Percentiles rank a stretch among this genome's conserved stretches.
These are phyloP conservation scores for Starmerella scarabaei DNA, from an alignment of 805 yeast genomes.

Conservation along the genomic window DNA sequence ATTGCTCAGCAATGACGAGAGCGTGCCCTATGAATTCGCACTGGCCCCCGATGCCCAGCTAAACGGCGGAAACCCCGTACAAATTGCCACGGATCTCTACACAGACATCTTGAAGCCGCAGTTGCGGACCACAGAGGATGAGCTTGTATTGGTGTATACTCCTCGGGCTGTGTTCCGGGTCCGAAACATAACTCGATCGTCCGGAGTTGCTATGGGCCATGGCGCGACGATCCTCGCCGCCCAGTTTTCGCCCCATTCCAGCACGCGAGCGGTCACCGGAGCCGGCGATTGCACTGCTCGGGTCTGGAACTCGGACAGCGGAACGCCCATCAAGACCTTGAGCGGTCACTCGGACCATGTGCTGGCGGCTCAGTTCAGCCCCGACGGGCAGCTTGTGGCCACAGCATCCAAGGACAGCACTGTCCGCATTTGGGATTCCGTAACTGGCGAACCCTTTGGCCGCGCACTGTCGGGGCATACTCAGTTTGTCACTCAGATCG, in stretches of 20 bases:
- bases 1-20: slow-evolving; percentile 53
- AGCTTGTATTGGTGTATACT: slow-evolving; percentile 76
- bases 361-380: slow-evolving; percentile 78
- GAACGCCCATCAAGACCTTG: slow-evolving; percentile 72
- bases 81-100: slow-evolving; percentile 66
- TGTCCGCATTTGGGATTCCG: slow-evolving; percentile 74
- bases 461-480: slow-evolving; percentile 56
- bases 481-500: slow-evolving; percentile 77
- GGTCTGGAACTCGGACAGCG: slow-evolving; percentile 93
- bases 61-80: slow-evolving; percentile 41
- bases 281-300: slow-evolving; percentile 94
- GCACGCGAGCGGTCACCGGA: slow-evolving; percentile 80
- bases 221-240: slow-evolving; percentile 86
- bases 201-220: slow-evolving; percentile 90
- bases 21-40: slow-evolving; percentile 81
- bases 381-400: slow-evolving; percentile 81
- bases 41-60: slow-evolving; percentile 28
- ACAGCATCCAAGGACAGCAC: slow-evolving; percentile 95
- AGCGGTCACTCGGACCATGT: slow-evolving; percentile 91
- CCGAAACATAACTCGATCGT: slow-evolving; percentile 75
- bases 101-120: slow-evolving; percentile 76
- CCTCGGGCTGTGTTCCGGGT: slow-evolving; percentile 94
- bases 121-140: slow-evolving; percentile 80
- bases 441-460: slow-evolving; percentile 61
- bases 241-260: slow-evolving; percentile 83